Evolutionary conservation across 768 basidiomycete genomes (phyloP), one percentile per base, ranked within the genome.

Genomic region (Rhodotorula paludigena): DNA sequence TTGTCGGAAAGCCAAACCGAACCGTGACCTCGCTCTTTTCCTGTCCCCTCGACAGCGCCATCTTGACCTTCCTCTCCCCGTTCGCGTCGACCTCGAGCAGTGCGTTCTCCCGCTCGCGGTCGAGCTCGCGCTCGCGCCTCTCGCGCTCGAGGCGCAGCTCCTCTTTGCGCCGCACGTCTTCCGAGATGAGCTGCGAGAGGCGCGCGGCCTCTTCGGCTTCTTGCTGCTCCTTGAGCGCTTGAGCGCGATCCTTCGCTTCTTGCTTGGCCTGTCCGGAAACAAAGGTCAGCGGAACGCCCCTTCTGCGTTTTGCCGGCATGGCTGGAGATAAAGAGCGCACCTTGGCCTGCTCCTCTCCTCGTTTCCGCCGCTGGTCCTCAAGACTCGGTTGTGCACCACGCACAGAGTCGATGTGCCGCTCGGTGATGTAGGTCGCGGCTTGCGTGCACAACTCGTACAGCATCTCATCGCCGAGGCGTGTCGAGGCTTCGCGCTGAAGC

Each of bases 141-240:
- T 66, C 71, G 2, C 63, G 53, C 57, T 65, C 66, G 14, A 61
- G 42, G 2, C 60, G 57, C 7, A 60, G 25, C 36, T 72, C 71
- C 39, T 72, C 71, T 48, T 66, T 68, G 32, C 57, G 56, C 16
- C 58, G 57, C 9, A 72, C 72, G 39, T 73, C 72, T 32, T 73
- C 68, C 15, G 68, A 64, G 58, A 73, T 73, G 55, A 73, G 68
- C 21, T 54, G 57, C 36, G 72, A 73, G 2, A 73, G 55, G 0
- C 72, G 39, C 2, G 61, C 61, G 0, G 68, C 68, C 41, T 73
- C 72, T 21, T 60, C 68, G 11, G 67, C 68, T 32, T 73, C 68
- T 25, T 47, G 45, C 35, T 66, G 39, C 36, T 64, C 63, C 35
- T 57, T 45, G 16, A 44, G 30, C 7, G 42, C 51, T 15, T 48